Conservation (phyloP, 768 basidiomycete species). For the Macrolepiota dolichaula region DNA sequence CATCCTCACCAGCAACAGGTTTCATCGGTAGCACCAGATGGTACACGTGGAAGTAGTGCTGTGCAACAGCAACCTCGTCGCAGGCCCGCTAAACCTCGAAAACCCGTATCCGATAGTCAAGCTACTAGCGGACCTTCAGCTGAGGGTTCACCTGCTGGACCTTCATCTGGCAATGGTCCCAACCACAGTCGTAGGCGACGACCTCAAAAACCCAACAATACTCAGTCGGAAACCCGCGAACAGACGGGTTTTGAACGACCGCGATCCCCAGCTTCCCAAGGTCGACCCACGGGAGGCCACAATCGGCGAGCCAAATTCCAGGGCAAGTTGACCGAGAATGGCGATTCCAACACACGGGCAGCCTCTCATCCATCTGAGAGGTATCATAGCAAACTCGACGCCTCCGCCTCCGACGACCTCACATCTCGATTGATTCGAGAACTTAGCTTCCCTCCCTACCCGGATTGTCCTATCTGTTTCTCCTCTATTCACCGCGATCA, state of each 20-base stretch:
- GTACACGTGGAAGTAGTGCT: not conserved
- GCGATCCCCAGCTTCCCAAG: not conserved
- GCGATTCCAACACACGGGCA: not conserved
- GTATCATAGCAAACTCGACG: slow-evolving; percentile 9
- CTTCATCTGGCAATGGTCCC: not conserved
- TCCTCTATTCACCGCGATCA: slow-evolving; percentile 73
- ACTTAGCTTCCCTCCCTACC: slow-evolving; percentile 66
- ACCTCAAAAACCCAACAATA: not conserved
- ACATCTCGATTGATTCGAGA: slow-evolving; percentile 68
- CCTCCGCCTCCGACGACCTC: slow-evolving; percentile 50
- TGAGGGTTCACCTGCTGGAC: not conserved
- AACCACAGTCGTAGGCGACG: not conserved
- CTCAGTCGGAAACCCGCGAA: not conserved
- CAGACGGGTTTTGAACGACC: not conserved
- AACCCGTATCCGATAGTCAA: not conserved
- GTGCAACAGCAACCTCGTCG: not conserved
- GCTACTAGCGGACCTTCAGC: not conserved
- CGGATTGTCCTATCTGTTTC: slow-evolving; percentile 86
- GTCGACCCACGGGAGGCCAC: not conserved
- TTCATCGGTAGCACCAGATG: not conserved
- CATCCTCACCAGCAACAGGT: not conserved
- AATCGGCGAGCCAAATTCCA: slow-evolving; percentile 23
- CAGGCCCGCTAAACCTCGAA: not conserved
- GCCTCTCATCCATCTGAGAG: slow-evolving; percentile 12
- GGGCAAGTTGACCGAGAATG: slow-evolving; percentile 19